phyloP scores from a whole-genome alignment of 2,329 filamentous ascomycete species.

The Cladosporium sp. region DNA sequence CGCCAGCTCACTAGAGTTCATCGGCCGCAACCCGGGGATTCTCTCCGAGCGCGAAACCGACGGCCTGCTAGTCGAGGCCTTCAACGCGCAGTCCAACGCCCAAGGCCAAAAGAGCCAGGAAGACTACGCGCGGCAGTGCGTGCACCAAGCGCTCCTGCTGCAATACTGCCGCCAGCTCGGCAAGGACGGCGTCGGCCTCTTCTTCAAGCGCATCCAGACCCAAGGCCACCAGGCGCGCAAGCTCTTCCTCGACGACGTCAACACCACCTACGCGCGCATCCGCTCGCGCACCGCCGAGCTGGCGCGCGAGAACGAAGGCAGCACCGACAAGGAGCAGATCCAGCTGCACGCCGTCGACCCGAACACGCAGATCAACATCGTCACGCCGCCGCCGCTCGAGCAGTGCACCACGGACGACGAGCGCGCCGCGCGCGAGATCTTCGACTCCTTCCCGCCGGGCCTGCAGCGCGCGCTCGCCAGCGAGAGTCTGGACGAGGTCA shows the following conservation, averaged over 20 bases:
- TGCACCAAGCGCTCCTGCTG: slow-evolving; percentile 87
- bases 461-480: slow-evolving; percentile 80
- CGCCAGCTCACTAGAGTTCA: slow-evolving; percentile 69
- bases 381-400: slow-evolving; percentile 78
- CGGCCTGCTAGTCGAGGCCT: slow-evolving; percentile 84
- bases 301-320: slow-evolving; percentile 57
- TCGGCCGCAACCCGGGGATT: slow-evolving; percentile 75
- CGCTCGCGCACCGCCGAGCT: slow-evolving; percentile 74
- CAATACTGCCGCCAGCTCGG: slow-evolving; percentile 94
- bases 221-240: slow-evolving; percentile 85
- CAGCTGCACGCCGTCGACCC: slow-evolving; percentile 89
- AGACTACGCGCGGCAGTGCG: slow-evolving; percentile 78
- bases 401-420: slow-evolving; percentile 62
- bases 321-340: slow-evolving; percentile 80
- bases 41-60: slow-evolving; percentile 85
- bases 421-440: slow-evolving; percentile 69
- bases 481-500: slow-evolving; percentile 86
- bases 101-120: slow-evolving; percentile 51
- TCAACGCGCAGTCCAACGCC: slow-evolving; percentile 78
- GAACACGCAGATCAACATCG: slow-evolving; percentile 87
- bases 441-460: slow-evolving; percentile 78
- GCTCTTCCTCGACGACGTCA: slow-evolving; percentile 90
- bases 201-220: slow-evolving; percentile 95
- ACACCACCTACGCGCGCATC: slow-evolving; percentile 82
- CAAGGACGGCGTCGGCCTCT: slow-evolving; percentile 81